Conservation (phyloP, 176 grass and related monocot species). For the Carex littledalei region DNA sequence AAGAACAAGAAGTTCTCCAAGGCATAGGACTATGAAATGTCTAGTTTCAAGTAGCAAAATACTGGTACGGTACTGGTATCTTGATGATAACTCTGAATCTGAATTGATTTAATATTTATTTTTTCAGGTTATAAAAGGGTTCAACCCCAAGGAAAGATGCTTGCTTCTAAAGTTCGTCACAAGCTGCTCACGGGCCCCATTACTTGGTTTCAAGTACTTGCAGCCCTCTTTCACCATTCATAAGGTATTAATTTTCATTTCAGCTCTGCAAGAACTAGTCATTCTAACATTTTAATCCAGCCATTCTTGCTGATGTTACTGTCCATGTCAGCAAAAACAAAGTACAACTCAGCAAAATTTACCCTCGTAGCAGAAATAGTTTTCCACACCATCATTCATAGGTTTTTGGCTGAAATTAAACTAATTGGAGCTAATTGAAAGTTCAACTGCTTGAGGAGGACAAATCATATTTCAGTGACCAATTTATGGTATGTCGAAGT, state of each 20-base stretch:
- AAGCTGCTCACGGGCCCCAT: slow-evolving; percentile 86
- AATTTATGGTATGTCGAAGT: not conserved
- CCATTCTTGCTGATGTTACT: not conserved
- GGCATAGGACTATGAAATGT: not conserved
- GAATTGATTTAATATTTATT: not conserved
- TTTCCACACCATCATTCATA: not conserved
- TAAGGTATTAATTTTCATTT: slow-evolving; percentile 46
- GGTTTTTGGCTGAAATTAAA: not conserved
- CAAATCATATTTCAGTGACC: not conserved
- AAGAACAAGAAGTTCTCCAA: not conserved
- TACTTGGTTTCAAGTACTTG: slow-evolving; percentile 94
- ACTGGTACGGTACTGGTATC: not conserved
- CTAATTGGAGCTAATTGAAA: not conserved
- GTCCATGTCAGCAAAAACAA: not conserved
- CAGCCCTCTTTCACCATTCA: slow-evolving; percentile 92
- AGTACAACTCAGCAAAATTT: not conserved
- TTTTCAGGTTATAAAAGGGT: slow-evolving; percentile 73
- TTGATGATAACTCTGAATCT: not conserved
- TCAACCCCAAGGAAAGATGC: slow-evolving; percentile 73
- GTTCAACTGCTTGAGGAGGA: not conserved
- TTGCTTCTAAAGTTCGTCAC: slow-evolving; percentile 91
- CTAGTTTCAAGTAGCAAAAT: not conserved
- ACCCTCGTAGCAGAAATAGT: not conserved
- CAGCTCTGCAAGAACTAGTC: not conserved
- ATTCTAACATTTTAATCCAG: not conserved